Evolutionary conservation across 2,329 filamentous ascomycete species (phyloP), one percentile per base, ranked within the genome.

Genomic region (Colletotrichum ledebouriae): DNA sequence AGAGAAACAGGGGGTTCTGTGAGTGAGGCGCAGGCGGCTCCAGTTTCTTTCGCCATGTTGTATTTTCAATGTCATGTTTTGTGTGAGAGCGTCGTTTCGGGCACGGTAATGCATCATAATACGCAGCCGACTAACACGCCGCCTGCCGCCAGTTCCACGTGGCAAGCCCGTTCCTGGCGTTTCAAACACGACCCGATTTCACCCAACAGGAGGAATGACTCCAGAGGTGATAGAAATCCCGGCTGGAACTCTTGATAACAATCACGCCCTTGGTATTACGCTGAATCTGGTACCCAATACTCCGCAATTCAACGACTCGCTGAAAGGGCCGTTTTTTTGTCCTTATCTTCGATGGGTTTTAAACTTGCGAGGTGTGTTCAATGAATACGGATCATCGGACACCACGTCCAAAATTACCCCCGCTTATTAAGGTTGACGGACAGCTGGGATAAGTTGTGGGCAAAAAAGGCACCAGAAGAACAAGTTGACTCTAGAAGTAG

Each of bases 31-130:
- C 29, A 33, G 9, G 39, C 33, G 34, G 44, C 25, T 33, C 44
- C 61, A 41, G n/a, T 42, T 25, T 9, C 12, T 37, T 25, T 39
- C 34, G 20, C 22, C 37, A 55, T 55, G 33, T 55, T n/a, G 52
- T 55, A 41, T 34, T 25, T 17, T 47, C 53, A 57, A 53, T 34
- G 29, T 53, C 20, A 53, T 47, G 60, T 41, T 44, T 53, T 46
- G 46, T 58, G 39, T 64, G 63, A 57, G 29, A 41, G 37, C 37
- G 52, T 37, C 44, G 50, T 52, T 67, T 63, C 59, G 63, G 44
- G 63, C 59, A 67, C 63, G 63, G 63, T 29, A 44, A 41, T 46
- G 52, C 41, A 63, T 37, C 63, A 57, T 20, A 55, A 44, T 37
- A 52, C 34, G 12, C 46, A 20, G 34, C 46, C 13, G n/a, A 15